Conservation (phyloP, 2,329 filamentous ascomycete genomes). For the Aspergillus versicolor region DNA sequence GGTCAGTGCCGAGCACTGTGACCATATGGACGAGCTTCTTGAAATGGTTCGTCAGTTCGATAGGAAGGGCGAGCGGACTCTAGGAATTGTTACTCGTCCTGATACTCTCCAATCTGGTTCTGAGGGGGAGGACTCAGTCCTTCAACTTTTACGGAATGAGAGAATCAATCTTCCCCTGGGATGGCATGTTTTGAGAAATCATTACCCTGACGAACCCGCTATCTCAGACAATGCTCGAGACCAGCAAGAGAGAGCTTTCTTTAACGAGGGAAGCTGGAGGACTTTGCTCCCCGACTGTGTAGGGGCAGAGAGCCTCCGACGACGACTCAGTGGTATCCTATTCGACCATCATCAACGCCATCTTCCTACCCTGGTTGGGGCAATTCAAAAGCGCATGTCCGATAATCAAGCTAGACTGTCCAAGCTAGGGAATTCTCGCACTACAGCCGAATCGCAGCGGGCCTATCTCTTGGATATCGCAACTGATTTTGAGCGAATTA, state of each 20-base stretch:
- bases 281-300: slow-evolving; percentile 24
- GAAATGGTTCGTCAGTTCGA: slow-evolving; percentile 45
- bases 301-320: slow-evolving; percentile 37
- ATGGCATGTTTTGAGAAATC: slow-evolving; percentile 52
- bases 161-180: slow-evolving; percentile 45
- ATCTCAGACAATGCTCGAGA: slow-evolving; percentile 29
- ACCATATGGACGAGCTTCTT: slow-evolving; percentile 59
- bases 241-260: slow-evolving; percentile 33
- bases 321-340: slow-evolving; percentile 39
- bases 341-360: slow-evolving; percentile 28
- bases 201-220: slow-evolving; percentile 37
- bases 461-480: slow-evolving; percentile 36
- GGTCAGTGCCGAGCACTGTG: slow-evolving; percentile 51
- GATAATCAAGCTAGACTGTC: slow-evolving; percentile 18
- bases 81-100: slow-evolving; percentile 52
- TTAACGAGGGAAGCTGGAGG: slow-evolving; percentile 28
- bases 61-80: slow-evolving; percentile 28
- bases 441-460: slow-evolving; percentile 25
- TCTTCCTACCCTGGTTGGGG: slow-evolving; percentile 37
- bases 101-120: slow-evolving; percentile 40
- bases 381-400: slow-evolving; percentile 38
- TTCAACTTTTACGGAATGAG: slow-evolving; percentile 42
- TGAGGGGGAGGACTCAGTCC: slow-evolving; percentile 34
- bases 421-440: slow-evolving; percentile 25
- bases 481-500: slow-evolving; percentile 32